Conservation (phyloP, 257 asterid genomes). For the Primulina huaijiensis region DNA sequence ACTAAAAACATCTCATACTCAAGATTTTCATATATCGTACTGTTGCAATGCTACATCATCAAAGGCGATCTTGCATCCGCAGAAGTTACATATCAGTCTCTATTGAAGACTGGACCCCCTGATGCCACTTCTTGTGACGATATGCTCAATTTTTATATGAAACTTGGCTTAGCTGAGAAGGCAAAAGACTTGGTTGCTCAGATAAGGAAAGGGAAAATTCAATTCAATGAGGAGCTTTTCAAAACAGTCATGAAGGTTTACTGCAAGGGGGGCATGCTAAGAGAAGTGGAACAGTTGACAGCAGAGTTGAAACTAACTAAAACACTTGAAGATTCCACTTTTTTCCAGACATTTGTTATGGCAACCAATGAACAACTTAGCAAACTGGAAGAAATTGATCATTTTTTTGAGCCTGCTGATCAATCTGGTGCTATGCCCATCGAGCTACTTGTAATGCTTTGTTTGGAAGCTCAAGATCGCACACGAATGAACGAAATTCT, state of each 20-base stretch:
- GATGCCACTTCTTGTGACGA: slow-evolving; percentile 55
- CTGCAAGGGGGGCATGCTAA: slow-evolving; percentile 72
- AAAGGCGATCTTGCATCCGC: slow-evolving; percentile 74
- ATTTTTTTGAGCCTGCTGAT: slow-evolving; percentile 35
- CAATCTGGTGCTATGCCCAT: slow-evolving; percentile 44
- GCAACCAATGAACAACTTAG: slow-evolving; percentile 41
- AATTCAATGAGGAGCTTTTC: slow-evolving; percentile 73
- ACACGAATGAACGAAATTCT: slow-evolving; percentile 42
- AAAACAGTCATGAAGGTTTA: slow-evolving; percentile 58
- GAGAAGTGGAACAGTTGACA: slow-evolving; percentile 52
- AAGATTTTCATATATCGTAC: slow-evolving; percentile 59
- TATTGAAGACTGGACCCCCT: slow-evolving; percentile 59
- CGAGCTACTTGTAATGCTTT: slow-evolving; percentile 59
- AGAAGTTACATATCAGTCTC: slow-evolving; percentile 60
- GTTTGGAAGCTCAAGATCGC: slow-evolving; percentile 45
- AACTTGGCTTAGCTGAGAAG: slow-evolving; percentile 58
- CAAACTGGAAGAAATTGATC: slow-evolving; percentile 30
- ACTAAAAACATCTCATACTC: slow-evolving; percentile 52
- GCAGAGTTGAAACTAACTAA: slow-evolving; percentile 41
- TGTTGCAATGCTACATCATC: slow-evolving; percentile 58
- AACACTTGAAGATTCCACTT: slow-evolving; percentile 39
- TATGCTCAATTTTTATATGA: slow-evolving; percentile 66
- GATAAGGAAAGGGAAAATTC: slow-evolving; percentile 54
- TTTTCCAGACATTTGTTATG: slow-evolving; percentile 39
- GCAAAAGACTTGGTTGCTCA: slow-evolving; percentile 57